Evolutionary conservation across 345 rosid genomes (phyloP).

Genomic region (Ceriops tagal): DNA sequence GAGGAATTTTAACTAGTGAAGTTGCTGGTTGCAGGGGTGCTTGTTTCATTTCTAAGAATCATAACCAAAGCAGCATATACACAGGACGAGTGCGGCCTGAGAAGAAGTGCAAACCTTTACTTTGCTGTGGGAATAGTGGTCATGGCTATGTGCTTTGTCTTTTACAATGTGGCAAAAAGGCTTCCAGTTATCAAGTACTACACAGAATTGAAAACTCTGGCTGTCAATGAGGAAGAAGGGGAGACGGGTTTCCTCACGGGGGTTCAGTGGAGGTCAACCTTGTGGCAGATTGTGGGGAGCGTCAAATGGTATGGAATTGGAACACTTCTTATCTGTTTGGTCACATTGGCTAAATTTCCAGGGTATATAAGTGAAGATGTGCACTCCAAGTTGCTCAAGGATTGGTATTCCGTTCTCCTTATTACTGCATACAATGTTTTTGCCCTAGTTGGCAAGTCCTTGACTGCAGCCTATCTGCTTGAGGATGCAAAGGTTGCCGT

Average conservation of each 20-base stretch:
- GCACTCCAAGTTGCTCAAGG: slow-evolving; percentile 67
- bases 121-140: slow-evolving; percentile 68
- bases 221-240: slow-evolving; percentile 46
- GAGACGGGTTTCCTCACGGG: slow-evolving; percentile 52
- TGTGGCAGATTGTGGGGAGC: slow-evolving; percentile 53
- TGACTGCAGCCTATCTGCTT: slow-evolving; percentile 64
- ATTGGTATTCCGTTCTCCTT: slow-evolving; percentile 80
- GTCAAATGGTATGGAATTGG: slow-evolving; percentile 83
- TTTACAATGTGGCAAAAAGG: slow-evolving; percentile 62
- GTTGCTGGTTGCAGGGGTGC: slow-evolving; percentile 62
- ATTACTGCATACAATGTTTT: slow-evolving; percentile 77
- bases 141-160: slow-evolving; percentile 63
- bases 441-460: slow-evolving; percentile 80
- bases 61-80: slow-evolving; percentile 73
- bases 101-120: slow-evolving; percentile 79
- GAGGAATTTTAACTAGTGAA: slow-evolving; percentile 2
- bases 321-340: slow-evolving; percentile 54
- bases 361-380: slow-evolving; percentile 92
- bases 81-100: slow-evolving; percentile 65
- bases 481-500: slow-evolving; percentile 63
- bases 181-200: slow-evolving; percentile 81
- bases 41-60: slow-evolving; percentile 74
- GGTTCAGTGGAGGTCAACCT: slow-evolving; percentile 55
- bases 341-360: slow-evolving; percentile 83
- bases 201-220: slow-evolving; percentile 54